Evolutionary conservation across 2,329 filamentous ascomycete species (phyloP).

Genomic region (Ophiosphaerella korrae): DNA sequence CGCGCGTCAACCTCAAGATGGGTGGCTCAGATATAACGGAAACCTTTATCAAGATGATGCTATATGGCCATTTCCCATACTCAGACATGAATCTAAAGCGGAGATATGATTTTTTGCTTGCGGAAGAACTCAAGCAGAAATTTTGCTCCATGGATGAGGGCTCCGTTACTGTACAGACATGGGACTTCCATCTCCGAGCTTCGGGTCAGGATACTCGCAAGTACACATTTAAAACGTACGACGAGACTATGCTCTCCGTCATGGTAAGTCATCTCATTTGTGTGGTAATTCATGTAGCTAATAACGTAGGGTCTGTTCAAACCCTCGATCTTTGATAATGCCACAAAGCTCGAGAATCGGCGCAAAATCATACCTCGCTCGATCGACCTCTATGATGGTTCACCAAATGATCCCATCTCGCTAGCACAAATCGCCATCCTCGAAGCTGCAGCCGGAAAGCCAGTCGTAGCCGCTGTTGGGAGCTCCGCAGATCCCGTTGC

Average conservation of each 20-base stretch:
- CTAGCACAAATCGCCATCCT: constrained; percentile 76
- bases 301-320: constrained; percentile 75
- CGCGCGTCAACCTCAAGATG: constrained; percentile 91
- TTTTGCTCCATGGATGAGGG: constrained; percentile 90
- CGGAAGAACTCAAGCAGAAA: constrained; percentile 93
- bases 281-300: constrained; percentile 3
- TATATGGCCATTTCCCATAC: constrained; percentile 95
- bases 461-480: constrained; percentile 28
- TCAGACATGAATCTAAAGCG: constrained; percentile 88
- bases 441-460: constrained; percentile 54
- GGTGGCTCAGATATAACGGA: constrained; percentile 93
- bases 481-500: constrained; percentile 29
- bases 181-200: constrained; percentile 87
- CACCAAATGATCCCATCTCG: constrained; percentile 88
- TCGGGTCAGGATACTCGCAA: constrained; percentile 88
- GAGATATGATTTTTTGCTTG: constrained; percentile 89
- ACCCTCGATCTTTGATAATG: constrained; percentile 83
- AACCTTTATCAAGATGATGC: constrained; percentile 96
- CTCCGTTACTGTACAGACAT: constrained; percentile 85
- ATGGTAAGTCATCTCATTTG: constrained; percentile 58
- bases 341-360: constrained; percentile 76
- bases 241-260: constrained; percentile 91
- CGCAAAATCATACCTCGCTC: constrained; percentile 84
- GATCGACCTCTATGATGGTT: constrained; percentile 90
- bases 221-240: constrained; percentile 95